Evolutionary conservation across 2,329 filamentous ascomycete genomes (phyloP).

Genomic region (Aspergillus fructus): DNA sequence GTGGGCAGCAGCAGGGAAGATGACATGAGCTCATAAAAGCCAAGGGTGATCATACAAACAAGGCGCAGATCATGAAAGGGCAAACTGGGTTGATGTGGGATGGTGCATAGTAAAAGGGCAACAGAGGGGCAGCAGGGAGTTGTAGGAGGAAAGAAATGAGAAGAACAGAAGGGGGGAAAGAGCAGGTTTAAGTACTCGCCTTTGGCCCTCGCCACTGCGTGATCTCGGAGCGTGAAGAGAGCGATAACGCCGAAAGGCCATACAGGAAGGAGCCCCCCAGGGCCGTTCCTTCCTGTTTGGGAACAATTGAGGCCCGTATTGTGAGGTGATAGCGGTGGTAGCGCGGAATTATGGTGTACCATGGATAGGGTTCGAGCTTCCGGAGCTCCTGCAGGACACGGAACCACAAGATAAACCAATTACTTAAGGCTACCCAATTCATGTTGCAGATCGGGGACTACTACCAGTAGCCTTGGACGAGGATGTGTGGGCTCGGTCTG

Average conservation of each 20-base stretch:
- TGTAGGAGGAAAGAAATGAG: neutral
- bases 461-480: neutral
- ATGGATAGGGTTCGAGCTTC: neutral
- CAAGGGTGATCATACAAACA: neutral
- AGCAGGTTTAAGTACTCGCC: neutral
- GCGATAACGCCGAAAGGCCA: neutral
- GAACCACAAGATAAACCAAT: neutral
- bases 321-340: neutral
- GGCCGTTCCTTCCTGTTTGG: slow-evolving; percentile 7
- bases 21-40: neutral
- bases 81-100: neutral
- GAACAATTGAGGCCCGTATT: neutral
- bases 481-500: neutral
- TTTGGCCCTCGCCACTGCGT: neutral
- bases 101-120: neutral
- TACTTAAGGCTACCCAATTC: neutral
- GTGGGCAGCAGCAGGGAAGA: neutral
- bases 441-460: neutral
- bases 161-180: neutral
- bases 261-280: neutral
- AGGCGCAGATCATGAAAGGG: neutral
- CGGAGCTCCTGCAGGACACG: neutral
- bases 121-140: neutral
- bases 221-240: neutral
- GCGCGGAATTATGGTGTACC: neutral